Percentiles rank a stretch among this genome's conserved stretches.
Evolutionary conservation across 1,139 yeast genomes (phyloP).

Genomic region (Insectozyma bohioensis): DNA sequence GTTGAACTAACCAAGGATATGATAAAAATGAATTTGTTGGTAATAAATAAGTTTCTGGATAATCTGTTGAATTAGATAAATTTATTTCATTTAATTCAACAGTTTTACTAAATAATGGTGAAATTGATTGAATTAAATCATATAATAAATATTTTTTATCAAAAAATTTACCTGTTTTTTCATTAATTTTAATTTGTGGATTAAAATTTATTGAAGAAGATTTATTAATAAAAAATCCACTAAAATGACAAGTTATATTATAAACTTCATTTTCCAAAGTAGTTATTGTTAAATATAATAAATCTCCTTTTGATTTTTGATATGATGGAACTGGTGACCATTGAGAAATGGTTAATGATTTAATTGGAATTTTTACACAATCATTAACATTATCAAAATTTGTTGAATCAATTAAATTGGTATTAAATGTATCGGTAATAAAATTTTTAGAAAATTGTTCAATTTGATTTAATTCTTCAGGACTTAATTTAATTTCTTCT

Average conservation of each 20-base stretch:
- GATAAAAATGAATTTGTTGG: slow-evolving; percentile 64
- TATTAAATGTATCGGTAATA: slow-evolving; percentile 11
- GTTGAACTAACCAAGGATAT: slow-evolving; percentile 73
- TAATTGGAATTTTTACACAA: slow-evolving; percentile 42
- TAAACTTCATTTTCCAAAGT: slow-evolving; percentile 80
- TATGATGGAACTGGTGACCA: slow-evolving; percentile 87
- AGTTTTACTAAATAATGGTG: slow-evolving; percentile 49
- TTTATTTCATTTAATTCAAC: slow-evolving; percentile 41
- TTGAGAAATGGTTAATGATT: slow-evolving; percentile 63
- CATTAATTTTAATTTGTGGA: slow-evolving; percentile 51
- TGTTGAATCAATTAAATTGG: slow-evolving; percentile 12
- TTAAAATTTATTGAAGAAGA: slow-evolving; percentile 70
- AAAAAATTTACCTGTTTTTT: slow-evolving; percentile 34
- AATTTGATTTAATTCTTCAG: slow-evolving; percentile 14
- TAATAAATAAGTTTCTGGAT: slow-evolving; percentile 54
- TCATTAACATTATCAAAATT: slow-evolving; percentile 23
- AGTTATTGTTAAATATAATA: slow-evolving; percentile 69
- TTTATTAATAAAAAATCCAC: slow-evolving; percentile 78
- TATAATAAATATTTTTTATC: slow-evolving; percentile 48
- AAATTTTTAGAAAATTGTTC: slow-evolving; percentile 18
- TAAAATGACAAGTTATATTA: slow-evolving; percentile 73
- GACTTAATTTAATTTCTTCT: slow-evolving; percentile 5
- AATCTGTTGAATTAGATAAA: slow-evolving; percentile 46
- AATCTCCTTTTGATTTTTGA: slow-evolving; percentile 68
- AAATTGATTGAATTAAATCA: slow-evolving; percentile 51